phyloP scores from a whole-genome alignment of 345 rosid genomes.

The Conringia planisiliqua region DNA sequence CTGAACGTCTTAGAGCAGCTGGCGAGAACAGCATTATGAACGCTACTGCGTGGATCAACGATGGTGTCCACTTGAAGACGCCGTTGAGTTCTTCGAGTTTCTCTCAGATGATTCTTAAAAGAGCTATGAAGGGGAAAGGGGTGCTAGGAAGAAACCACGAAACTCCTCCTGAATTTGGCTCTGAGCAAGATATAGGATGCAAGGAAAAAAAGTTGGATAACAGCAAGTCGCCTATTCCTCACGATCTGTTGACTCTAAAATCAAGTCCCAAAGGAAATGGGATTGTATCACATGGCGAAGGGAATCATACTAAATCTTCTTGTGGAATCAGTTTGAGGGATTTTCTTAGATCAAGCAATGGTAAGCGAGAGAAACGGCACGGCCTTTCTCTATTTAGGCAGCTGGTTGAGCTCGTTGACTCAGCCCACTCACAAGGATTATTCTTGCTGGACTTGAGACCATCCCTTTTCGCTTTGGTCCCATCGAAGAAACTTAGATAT shows the following conservation, averaged over 20 bases:
- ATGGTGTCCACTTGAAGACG: slow-evolving; percentile 32
- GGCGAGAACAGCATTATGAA: slow-evolving; percentile 30
- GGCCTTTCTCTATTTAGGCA: slow-evolving; percentile 53
- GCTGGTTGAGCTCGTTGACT: slow-evolving; percentile 65
- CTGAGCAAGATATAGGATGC: slow-evolving; percentile 22
- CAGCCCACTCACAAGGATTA: slow-evolving; percentile 59
- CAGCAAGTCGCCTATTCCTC: slow-evolving; percentile 16
- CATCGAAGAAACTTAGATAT: slow-evolving; percentile 50
- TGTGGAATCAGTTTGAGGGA: slow-evolving; percentile 57
- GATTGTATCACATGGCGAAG: slow-evolving; percentile 28
- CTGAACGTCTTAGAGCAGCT: slow-evolving; percentile 37
- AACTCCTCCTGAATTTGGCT: slow-evolving; percentile 17
- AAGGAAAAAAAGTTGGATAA: slow-evolving; percentile 31
- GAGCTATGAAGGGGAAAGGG: slow-evolving; percentile 50
- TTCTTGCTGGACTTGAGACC: slow-evolving; percentile 55
- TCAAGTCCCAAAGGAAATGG: slow-evolving; percentile 25
- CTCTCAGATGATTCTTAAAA: slow-evolving; percentile 40
- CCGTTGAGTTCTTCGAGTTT: slow-evolving; percentile 31
- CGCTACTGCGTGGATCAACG: slow-evolving; percentile 29
- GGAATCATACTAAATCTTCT: slow-evolving; percentile 31
- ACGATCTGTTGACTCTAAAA: slow-evolving; percentile 21
- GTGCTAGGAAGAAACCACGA: slow-evolving; percentile 29
- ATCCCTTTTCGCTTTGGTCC: slow-evolving; percentile 44
- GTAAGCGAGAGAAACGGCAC: slow-evolving; percentile 41
- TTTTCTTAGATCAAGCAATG: slow-evolving; percentile 42